phyloP scores from a whole-genome alignment of 768 basidiomycete genomes.

The Postia placenta region DNA sequence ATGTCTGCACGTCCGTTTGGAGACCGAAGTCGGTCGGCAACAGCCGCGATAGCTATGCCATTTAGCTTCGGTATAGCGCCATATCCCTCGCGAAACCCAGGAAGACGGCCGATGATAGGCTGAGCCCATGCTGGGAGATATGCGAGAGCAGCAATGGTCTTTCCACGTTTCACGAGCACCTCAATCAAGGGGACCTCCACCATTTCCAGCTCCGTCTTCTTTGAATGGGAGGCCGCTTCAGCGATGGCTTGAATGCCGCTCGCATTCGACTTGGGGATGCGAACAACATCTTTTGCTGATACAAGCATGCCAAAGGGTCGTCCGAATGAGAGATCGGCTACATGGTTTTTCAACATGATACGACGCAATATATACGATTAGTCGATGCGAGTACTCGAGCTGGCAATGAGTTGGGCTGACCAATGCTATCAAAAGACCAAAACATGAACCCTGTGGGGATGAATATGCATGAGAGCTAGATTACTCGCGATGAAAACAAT shows the following conservation, averaged over 20 bases:
- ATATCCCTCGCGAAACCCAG: not conserved
- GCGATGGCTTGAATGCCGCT: slow-evolving; percentile 53
- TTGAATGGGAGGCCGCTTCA: no score
- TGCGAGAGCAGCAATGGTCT: slow-evolving; percentile 2
- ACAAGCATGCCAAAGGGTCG: slow-evolving; percentile 81
- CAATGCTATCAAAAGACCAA: slow-evolving; percentile 65
- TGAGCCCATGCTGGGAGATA: slow-evolving; percentile 4
- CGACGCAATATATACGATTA: not conserved
- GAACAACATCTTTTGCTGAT: slow-evolving; percentile 59
- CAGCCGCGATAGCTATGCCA: slow-evolving; percentile 6
- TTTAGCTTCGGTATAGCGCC: not conserved
- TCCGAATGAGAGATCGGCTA: slow-evolving; percentile 73
- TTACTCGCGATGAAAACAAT: not conserved
- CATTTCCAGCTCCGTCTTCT: not conserved
- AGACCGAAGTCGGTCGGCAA: slow-evolving; percentile 7
- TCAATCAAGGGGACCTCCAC: slow-evolving; percentile 1
- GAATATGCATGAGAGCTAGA: not conserved
- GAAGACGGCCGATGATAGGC: not conserved
- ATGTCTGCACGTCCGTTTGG: slow-evolving; percentile 4
- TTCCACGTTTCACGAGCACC: not conserved
- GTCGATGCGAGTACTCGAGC: not conserved
- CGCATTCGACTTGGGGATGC: slow-evolving; percentile 48
- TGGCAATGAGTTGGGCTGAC: slow-evolving; percentile 19
- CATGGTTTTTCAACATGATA: not conserved
- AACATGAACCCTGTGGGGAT: slow-evolving; percentile 39